Base-by-base conservation (phyloP, 2,329 filamentous ascomycete genomes). In the Thielaviopsis musarum region DNA sequence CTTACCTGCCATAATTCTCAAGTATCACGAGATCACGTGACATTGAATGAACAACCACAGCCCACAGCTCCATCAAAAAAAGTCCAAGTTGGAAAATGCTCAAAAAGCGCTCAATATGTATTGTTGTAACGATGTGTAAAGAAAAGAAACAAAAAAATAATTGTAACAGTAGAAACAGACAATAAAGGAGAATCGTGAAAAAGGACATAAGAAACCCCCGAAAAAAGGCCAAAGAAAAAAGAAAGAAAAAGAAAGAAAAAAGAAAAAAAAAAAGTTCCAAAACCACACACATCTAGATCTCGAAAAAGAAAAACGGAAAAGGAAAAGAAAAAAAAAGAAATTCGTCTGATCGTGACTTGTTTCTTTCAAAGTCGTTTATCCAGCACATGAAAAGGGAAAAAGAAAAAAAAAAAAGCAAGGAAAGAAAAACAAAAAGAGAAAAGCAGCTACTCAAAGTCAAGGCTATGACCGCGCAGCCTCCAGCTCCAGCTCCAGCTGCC, bases 401-500 rank as follows among this genome's bases (percentile, higher is more conserved):
- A 53, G 59, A 54, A 57, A 41, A 51, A 38, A 52, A 52, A 28
- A 52, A 13, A 52, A 52, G 45, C 12, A 9, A 15, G 9, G 24
- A 53, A 26, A 45, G 15, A 56, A 49, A 21, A 38, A 55, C 10
- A 28, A n/a, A 22, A 22, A 48, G 24, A 48, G 41, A 45, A 15
- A 21, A 30, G 9, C 5, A 55, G 19, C 3, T 7, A 41, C 5
- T 2, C 5, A 12, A 9, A 22, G 21, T 12, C 9, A n/a, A 28
- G 41, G 30, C 64, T 67, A 84, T 64, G 82, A 84, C 65, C 79
- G 74, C 22, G 79, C 75, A 68, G 80, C 79, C 68, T 86, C 83
- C 45, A 86, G 72, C 70, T 85, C 83, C 57, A 85, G 73, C 72
- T 86, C 83, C 61, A 86, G 69, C 69, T 84, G 81, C 64, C 82